Conservation (phyloP, 2,329 filamentous ascomycete genomes). For the Phyllosticta citriasiana region DNA sequence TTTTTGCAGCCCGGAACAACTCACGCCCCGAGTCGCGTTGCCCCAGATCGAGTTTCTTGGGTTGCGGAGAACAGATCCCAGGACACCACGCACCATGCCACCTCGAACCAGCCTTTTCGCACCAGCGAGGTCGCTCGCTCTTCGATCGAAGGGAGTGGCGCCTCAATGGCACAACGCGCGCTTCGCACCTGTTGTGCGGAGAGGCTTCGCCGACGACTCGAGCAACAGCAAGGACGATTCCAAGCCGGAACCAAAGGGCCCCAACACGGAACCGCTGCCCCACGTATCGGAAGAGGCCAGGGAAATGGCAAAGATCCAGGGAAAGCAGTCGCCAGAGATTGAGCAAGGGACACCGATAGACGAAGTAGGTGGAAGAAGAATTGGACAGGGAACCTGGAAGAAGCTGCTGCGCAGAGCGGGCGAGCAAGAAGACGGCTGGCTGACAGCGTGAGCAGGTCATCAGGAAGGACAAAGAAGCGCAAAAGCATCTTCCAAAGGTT, state of each 20-base stretch:
- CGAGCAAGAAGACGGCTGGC: constrained; percentile 11
- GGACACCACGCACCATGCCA: constrained; percentile 21
- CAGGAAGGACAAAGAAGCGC: constrained; percentile 50
- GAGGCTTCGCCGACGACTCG: constrained; percentile 16
- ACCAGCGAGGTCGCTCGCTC: constrained; percentile 23
- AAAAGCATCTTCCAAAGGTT: constrained; percentile 56
- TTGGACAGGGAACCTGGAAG: background rate
- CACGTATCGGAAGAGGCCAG: constrained; percentile 58
- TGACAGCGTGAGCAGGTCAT: constrained; percentile 43
- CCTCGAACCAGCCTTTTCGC: constrained; percentile 26
- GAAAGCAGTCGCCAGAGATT: constrained; percentile 49
- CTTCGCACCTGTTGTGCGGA: background rate
- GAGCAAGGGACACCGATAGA: constrained; percentile 54
- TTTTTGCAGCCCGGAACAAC: constrained; percentile 4
- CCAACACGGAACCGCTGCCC: constrained; percentile 34
- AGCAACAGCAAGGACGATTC: constrained; percentile 21
- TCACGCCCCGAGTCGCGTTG: constrained; percentile 2
- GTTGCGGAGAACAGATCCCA: background rate
- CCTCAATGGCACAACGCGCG: constrained; percentile 21
- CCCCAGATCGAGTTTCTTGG: background rate
- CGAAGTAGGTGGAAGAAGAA: constrained; percentile 40
- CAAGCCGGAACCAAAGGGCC: constrained; percentile 17
- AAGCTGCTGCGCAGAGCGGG: background rate
- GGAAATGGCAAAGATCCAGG: constrained; percentile 48
- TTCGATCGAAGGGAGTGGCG: constrained; percentile 19